A percentile compares a stretch with the other conserved stretches of the same genome.
Evolutionary conservation across 1,284 basidiomycete genomes (phyloP).

Genomic region (Microbotryum silenes-acaulis): DNA sequence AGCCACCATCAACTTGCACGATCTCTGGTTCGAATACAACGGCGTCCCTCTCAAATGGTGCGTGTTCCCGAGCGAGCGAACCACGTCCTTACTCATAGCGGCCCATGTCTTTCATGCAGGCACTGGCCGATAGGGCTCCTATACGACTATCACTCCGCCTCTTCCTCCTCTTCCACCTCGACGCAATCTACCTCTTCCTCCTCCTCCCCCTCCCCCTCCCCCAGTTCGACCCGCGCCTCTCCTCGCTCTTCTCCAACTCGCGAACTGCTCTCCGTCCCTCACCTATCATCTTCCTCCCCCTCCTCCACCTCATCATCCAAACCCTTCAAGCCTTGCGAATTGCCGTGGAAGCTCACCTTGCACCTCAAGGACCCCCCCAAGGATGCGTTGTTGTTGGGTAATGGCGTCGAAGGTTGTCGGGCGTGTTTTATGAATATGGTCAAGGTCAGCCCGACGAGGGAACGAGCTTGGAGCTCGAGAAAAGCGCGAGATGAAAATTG

Average conservation of each 20-base stretch:
- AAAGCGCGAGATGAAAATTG: no score
- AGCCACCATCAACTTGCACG: constrained; percentile 60
- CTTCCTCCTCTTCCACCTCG: constrained; percentile 12
- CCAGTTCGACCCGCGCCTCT: constrained; percentile 25
- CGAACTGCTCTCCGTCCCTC: no score
- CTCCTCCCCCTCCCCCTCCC: constrained; percentile 46
- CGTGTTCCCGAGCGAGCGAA: constrained; percentile 35
- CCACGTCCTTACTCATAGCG: no score
- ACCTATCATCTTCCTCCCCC: no score
- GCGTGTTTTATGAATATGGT: constrained; percentile 85
- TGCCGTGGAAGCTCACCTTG: constrained; percentile 65
- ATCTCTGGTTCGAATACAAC: constrained; percentile 87
- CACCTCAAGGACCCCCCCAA: constrained; percentile 77
- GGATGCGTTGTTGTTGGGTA: constrained; percentile 71
- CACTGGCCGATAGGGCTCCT: constrained; percentile 92
- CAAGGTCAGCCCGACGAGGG: constrained; percentile 45
- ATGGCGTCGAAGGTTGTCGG: constrained; percentile 72
- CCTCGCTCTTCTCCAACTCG: neutral
- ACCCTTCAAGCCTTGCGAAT: neutral
- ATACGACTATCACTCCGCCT: constrained; percentile 56
- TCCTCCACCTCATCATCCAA: no score
- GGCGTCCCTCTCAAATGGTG: constrained; percentile 72
- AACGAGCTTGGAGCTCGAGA: no score
- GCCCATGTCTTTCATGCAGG: constrained; percentile 42
- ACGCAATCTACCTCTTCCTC: constrained; percentile 38